A percentile compares a stretch with the other conserved stretches of the same genome.
phyloP scores from a whole-genome alignment of 78 protist species.

The Planoprotostelium fungivorum region DNA sequence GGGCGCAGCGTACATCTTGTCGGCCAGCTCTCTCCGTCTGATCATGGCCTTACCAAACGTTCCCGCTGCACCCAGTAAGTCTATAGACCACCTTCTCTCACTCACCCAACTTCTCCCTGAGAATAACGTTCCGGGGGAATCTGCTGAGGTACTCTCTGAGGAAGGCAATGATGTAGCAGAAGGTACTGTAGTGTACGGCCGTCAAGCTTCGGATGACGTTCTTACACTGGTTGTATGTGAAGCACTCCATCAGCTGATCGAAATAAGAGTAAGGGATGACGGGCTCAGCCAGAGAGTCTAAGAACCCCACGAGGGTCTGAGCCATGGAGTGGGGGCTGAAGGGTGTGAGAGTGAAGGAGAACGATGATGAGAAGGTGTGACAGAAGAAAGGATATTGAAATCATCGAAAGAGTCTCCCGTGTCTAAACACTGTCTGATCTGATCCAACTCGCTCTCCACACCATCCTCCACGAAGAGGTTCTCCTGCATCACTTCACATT shows the following conservation, averaged over 20 bases:
- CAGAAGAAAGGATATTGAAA: background rate
- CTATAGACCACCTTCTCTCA: background rate
- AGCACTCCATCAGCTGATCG: constrained; percentile 37
- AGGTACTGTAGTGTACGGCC: constrained; percentile 44
- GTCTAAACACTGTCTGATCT: constrained; percentile 64
- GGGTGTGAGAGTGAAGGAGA: background rate
- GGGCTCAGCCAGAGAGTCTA: constrained; percentile 57
- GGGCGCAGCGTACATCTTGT: background rate
- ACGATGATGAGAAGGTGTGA: background rate
- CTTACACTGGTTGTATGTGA: constrained; percentile 29
- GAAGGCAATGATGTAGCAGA: constrained; percentile 59
- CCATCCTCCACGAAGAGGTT: constrained; percentile 52
- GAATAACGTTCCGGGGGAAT: background rate
- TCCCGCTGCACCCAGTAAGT: background rate
- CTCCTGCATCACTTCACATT: background rate
- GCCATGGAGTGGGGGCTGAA: constrained; percentile 68
- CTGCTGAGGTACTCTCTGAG: constrained; percentile 20
- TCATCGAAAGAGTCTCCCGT: constrained; percentile 15
- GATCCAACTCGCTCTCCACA: constrained; percentile 22
- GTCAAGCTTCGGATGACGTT: constrained; percentile 36
- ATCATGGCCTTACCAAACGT: background rate
- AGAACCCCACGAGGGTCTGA: constrained; percentile 53
- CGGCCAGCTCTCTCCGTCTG: background rate
- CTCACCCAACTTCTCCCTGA: background rate
- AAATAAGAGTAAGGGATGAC: constrained; percentile 58